Evolutionary conservation across 345 rosid species (phyloP), one percentile per base, ranked within the genome.

Genomic region (Psidium guajava): DNA sequence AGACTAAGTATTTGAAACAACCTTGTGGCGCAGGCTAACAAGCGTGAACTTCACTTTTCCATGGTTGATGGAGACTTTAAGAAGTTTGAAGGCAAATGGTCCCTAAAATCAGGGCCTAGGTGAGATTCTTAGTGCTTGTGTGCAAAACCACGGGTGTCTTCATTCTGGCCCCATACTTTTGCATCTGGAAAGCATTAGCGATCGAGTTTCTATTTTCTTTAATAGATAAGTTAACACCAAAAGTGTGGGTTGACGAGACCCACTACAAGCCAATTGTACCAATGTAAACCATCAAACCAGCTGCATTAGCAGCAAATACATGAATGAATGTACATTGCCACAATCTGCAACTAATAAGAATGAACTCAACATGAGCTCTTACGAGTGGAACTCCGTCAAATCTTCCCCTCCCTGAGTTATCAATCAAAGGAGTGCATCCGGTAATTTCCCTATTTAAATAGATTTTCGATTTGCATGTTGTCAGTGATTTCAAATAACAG

Each of bases 51-150:
- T 84, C 94, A 88, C 87, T 97, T 97, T 89, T 95, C 94, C 75
- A 95, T 97, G 98, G 98, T 95, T 83, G 99, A 95, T 88, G 99
- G 99, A 42, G 99, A 95, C 90, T 97, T 97, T 89, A 95, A 97
- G 90, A 97, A 97, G 94, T 95, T 97, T 85, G 98, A 97, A 84
- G 99, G 99, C 84, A 97, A 93, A 88, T 97, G 99, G 98, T 93
- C 94, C 32, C 85, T 97, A 81, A 95, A 90, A 86, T 90, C 93
- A 86, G 96, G 98, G 64, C 85, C 86, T 86, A 95, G 98, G 98
- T 97, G 91, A 74, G 69, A 44, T 58, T 51, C 28, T 83, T n/a
- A 36, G 80, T 69, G 47, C 80, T 69, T 18, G 12, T 69, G 24
- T 69, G 47, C 47, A 9, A 69, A 28, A 24, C 77, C 77, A 18